Evolutionary conservation across 2,329 filamentous ascomycete genomes (phyloP), one percentile per base, ranked within the genome.

Genomic region (Verticillium klebahnii): DNA sequence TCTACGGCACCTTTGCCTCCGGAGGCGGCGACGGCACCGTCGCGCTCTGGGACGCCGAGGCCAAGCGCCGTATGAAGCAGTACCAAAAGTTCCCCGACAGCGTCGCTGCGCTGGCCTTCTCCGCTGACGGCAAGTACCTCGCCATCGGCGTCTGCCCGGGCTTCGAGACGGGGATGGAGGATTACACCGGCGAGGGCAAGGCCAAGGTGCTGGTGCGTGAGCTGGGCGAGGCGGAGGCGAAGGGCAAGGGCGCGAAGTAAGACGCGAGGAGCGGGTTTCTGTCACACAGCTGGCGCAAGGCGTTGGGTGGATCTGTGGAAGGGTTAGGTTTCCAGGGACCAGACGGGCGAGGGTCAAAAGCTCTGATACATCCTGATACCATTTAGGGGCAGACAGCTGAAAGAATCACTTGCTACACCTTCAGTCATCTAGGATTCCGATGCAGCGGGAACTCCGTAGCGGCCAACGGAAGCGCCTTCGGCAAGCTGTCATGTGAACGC

Each of bases 11-110:
- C 0, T 97, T 97, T 74, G 93, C 93, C 0, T 92, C 89, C 14
- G 93, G 92, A 32, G 93, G 93, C 55, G 93, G 93, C 34, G 93
- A 97, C 72, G 92, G 92, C 39, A 91, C 93, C 9, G 92, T 97
- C n/a, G 91, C 92, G 5, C 78, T 97, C 54, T 97, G 93, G 93
- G 93, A 97, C 73, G 93, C 91, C 11, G 88, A 93, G 69, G 91
- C 91, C 61, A 97, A 97, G 85, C 84, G 93, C 70, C 86, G 93
- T 73, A 91, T 97, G 74, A 86, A 92, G 72, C 91, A 96, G 73
- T 97, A 97, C 74, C 91, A 93, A 70, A 90, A 91, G 71, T 92
- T 93, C 62, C 84, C 89, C 17, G 87, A 92, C 54, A 92, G 89
- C 70, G 86, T 97, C 8, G 89, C 91, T 11, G 88, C 89, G 0